These are phyloP conservation scores for Meyerozyma elateridarum DNA, from an alignment of 1,139 yeast genomes.

Conservation along the genomic window DNA sequence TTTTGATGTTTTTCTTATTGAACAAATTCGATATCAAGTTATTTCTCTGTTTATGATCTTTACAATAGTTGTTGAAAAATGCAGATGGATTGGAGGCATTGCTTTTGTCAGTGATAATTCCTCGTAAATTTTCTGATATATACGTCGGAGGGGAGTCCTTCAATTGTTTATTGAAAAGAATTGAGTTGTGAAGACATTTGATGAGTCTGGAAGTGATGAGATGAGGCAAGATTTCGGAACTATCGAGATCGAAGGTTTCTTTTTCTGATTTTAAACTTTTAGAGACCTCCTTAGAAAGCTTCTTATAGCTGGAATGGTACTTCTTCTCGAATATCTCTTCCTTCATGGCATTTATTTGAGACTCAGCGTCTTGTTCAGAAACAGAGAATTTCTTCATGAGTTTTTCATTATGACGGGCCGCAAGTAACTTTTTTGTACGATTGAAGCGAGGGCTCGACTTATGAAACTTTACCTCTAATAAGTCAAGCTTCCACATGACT, in stretches of 20 bases:
- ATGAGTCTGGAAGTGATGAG: slow-evolving; percentile 32
- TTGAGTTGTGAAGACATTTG: slow-evolving; percentile 22
- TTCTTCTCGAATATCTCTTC: slow-evolving; percentile 45
- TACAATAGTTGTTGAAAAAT: slow-evolving; percentile 45
- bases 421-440: slow-evolving; percentile 46
- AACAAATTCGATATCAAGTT: slow-evolving; percentile 52
- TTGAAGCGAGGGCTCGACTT: slow-evolving; percentile 47
- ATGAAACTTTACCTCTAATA: slow-evolving; percentile 45
- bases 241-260: slow-evolving; percentile 16
- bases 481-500: slow-evolving; percentile 45
- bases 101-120: slow-evolving; percentile 24
- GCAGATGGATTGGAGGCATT: slow-evolving; percentile 38
- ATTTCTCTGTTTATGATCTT: slow-evolving; percentile 36
- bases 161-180: slow-evolving; percentile 24
- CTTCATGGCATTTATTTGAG: slow-evolving; percentile 43
- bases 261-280: slow-evolving; percentile 24
- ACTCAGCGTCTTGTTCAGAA: slow-evolving; percentile 36
- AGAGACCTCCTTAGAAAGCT: slow-evolving; percentile 33
- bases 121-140: slow-evolving; percentile 21
- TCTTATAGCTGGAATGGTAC: slow-evolving; percentile 43
- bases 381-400: slow-evolving; percentile 39
- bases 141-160: slow-evolving; percentile 30
- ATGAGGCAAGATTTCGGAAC: slow-evolving; percentile 16
- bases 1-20: slow-evolving; percentile 52
- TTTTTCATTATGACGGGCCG: slow-evolving; percentile 43